Conservation (phyloP, 2,329 filamentous ascomycete species). For the Aspergillus spinulosporus region DNA sequence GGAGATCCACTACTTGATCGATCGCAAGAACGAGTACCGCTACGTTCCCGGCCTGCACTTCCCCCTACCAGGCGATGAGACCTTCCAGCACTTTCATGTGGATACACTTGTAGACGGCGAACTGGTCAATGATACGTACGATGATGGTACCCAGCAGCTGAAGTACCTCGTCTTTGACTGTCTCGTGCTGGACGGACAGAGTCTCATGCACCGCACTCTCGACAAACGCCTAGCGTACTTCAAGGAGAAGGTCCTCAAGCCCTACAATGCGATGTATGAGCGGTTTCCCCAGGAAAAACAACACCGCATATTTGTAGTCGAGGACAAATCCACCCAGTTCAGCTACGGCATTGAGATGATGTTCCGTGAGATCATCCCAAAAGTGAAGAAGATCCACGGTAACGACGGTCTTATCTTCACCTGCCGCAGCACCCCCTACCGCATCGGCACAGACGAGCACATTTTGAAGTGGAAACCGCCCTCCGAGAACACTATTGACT, state of each 20-base stretch:
- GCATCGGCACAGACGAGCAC: constrained; percentile 84
- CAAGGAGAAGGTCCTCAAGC: constrained; percentile 72
- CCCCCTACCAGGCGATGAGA: constrained; percentile 65
- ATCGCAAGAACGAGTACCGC: constrained; percentile 98
- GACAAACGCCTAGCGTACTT: constrained; percentile 90
- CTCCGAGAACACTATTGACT: constrained; percentile 93
- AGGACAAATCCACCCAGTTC: constrained; percentile 87
- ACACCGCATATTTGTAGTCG: constrained; percentile 75
- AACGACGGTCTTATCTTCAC: constrained; percentile 98
- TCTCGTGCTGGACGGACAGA: constrained; percentile 74
- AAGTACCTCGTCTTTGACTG: constrained; percentile 94
- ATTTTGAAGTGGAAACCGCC: constrained; percentile 99
- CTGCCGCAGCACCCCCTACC: constrained; percentile 83
- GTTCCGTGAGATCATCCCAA: constrained; percentile 82
- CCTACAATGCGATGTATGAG: constrained; percentile 72
- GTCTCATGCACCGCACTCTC: constrained; percentile 74
- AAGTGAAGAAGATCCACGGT: constrained; percentile 71
- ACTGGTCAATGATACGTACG: constrained; percentile 78
- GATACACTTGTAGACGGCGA: constrained; percentile 89
- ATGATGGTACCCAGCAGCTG: constrained; percentile 66
- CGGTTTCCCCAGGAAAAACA: constrained; percentile 70
- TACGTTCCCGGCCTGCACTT: constrained; percentile 79
- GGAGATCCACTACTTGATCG: constrained; percentile 88
- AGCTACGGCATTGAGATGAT: constrained; percentile 88
- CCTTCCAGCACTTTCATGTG: constrained; percentile 67